Percentiles rank a stretch among this genome's conserved stretches.
Conservation (phyloP, 2,329 filamentous ascomycete species). For the Aphanoascus verrucosus region DNA sequence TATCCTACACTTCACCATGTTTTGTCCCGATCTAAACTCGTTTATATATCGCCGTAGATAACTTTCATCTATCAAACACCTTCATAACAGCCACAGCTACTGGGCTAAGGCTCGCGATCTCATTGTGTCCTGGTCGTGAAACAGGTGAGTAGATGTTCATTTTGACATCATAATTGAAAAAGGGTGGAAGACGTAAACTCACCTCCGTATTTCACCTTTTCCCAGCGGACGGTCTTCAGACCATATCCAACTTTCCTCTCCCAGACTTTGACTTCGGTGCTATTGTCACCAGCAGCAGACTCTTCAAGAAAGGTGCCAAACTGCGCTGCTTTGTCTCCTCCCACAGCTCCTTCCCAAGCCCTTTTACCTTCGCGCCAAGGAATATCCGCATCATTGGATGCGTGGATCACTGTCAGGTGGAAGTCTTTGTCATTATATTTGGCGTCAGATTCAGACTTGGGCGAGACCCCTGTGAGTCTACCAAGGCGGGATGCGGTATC, state of each 20-base stretch:
- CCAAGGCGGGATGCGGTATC: conserved; percentile 55
- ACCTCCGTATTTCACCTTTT: conserved; percentile 36
- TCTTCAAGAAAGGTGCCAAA: conserved; percentile 25
- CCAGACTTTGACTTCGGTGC: conserved; percentile 31
- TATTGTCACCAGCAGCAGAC: conserved; percentile 23
- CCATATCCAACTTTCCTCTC: conserved; percentile 20
- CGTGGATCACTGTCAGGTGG: conserved; percentile 65
- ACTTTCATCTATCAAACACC: conserved; percentile 26
- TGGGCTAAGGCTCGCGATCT: conserved; percentile 31
- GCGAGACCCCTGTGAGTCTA: conserved; percentile 27
- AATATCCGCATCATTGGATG: conserved; percentile 72
- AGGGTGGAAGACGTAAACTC: conserved; percentile 17
- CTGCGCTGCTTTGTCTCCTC: conserved; percentile 19
- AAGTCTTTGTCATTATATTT: conserved; percentile 46
- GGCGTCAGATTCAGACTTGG: conserved; percentile 31
- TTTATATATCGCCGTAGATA: neutral
- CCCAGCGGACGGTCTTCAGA: conserved; percentile 35
- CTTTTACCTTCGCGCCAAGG: conserved; percentile 47
- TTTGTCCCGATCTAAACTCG: neutral
- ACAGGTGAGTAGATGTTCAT: neutral
- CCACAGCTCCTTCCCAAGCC: conserved; percentile 32
- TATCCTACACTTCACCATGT: neutral
- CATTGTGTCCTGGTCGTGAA: conserved; percentile 28
- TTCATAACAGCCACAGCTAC: conserved; percentile 31
- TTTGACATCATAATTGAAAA: neutral